phyloP scores from a whole-genome alignment of 345 rosid species.

The Eucalyptus melliodora region DNA sequence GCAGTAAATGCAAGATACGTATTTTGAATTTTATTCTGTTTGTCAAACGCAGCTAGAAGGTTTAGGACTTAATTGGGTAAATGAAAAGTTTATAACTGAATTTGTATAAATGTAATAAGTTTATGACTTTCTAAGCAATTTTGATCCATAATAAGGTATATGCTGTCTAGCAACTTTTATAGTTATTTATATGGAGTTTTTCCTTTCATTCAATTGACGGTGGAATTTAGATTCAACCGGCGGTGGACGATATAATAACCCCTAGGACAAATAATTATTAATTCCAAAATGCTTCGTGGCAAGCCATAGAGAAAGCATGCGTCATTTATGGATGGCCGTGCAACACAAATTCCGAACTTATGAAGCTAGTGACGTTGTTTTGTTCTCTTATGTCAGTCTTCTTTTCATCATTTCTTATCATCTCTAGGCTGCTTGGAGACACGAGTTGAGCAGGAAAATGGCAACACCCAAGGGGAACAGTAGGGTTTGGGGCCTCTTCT shows the following conservation, averaged over 20 bases:
- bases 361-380: not conserved
- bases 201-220: too few species aligned
- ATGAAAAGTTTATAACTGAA: too few species aligned
- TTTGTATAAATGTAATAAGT: too few species aligned
- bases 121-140: too few species aligned
- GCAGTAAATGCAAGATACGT: too few species aligned
- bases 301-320: not conserved
- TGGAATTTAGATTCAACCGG: too few species aligned
- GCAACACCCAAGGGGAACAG: too few species aligned
- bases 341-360: not conserved
- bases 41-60: too few species aligned
- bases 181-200: not conserved
- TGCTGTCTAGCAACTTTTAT: not conserved
- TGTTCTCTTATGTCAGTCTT: not conserved
- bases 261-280: not conserved
- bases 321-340: not conserved
- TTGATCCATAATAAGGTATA: not conserved
- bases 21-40: too few species aligned
- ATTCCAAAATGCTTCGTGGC: not conserved
- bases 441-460: not conserved
- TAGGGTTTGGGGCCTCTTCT: too few species aligned
- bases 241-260: not conserved
- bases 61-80: too few species aligned
- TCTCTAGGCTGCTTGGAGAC: not conserved
- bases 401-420: not conserved